Percentiles rank a stretch among this genome's conserved stretches.
Evolutionary conservation across 331 rosid species (phyloP).

Genomic region (Erythrophleum ivorense): DNA sequence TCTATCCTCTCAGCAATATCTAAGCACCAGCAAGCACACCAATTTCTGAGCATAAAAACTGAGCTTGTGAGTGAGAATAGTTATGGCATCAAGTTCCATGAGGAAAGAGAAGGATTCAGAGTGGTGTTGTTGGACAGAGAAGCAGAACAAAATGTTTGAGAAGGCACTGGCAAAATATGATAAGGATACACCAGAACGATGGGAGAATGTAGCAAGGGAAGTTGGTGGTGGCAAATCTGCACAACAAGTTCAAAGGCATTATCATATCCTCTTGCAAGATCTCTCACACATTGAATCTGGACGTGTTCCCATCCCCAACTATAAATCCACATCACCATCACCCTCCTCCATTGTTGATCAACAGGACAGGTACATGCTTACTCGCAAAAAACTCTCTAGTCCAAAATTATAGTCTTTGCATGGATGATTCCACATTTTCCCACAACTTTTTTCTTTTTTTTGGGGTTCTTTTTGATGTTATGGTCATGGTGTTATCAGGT

Average conservation of each 20-base stretch:
- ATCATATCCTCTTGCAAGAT: conserved; percentile 58
- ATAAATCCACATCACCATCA: conserved; percentile 32
- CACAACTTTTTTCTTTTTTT: too few relatives aligned
- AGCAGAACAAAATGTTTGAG: conserved; percentile 59
- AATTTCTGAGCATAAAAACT: not conserved
- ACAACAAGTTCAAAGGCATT: conserved; percentile 53
- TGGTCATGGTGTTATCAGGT: too few relatives aligned
- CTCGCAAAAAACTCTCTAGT: too few relatives aligned
- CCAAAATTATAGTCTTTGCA: too few relatives aligned
- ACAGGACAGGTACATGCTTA: conserved; percentile 38
- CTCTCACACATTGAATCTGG: conserved; percentile 56
- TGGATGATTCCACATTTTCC: too few relatives aligned
- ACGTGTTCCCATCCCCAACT: conserved; percentile 53
- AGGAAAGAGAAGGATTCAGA: conserved; percentile 35
- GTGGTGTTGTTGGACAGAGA: conserved; percentile 47
- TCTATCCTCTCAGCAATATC: conserved; percentile 30
- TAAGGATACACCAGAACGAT: conserved; percentile 59
- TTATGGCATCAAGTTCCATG: conserved; percentile 51
- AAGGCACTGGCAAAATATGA: conserved; percentile 60
- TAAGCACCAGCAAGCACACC: conserved; percentile 24
- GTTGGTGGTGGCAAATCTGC: conserved; percentile 51
- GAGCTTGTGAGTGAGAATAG: not conserved
- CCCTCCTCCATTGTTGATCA: conserved; percentile 21
- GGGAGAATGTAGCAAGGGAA: conserved; percentile 64
- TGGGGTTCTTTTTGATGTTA: too few relatives aligned